Conservation (phyloP, 2,329 filamentous ascomycete species). For the Arthroderma sp. region DNA sequence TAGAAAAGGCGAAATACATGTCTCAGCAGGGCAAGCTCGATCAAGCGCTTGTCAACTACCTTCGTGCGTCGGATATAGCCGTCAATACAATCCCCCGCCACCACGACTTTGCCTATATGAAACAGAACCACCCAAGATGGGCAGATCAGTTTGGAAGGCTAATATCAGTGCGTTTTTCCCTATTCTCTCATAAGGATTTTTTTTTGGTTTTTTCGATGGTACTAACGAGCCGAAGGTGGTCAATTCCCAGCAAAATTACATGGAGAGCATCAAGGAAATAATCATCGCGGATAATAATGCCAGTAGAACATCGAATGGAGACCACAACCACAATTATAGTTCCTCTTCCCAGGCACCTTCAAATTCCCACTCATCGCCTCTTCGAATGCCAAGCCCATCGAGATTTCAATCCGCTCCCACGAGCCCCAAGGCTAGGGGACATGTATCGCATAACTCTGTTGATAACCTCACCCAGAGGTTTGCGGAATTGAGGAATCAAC, state of each 20-base stretch:
- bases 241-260: constrained; percentile 27
- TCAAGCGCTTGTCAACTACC: constrained; percentile 68
- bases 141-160: constrained; percentile 38
- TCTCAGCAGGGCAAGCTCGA: constrained; percentile 40
- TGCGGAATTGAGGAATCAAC: constrained; percentile 23
- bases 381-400: constrained; percentile 28
- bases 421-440: neutral
- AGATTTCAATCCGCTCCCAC: constrained; percentile 21
- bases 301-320: constrained; percentile 15
- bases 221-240: constrained; percentile 7
- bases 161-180: constrained; percentile 47
- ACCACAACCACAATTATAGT: neutral
- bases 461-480: constrained; percentile 32
- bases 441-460: neutral
- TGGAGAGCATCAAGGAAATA: constrained; percentile 29
- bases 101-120: constrained; percentile 56
- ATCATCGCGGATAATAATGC: constrained; percentile 26
- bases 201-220: constrained; percentile 5
- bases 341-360: neutral
- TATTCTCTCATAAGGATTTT: constrained; percentile 13
- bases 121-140: constrained; percentile 39
- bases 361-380: neutral
- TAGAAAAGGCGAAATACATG: constrained; percentile 21
- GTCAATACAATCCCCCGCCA: constrained; percentile 65
- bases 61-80: constrained; percentile 67